These are phyloP conservation scores for Laguncularia racemosa DNA, from an alignment of 345 rosid species.

Conservation along the genomic window DNA sequence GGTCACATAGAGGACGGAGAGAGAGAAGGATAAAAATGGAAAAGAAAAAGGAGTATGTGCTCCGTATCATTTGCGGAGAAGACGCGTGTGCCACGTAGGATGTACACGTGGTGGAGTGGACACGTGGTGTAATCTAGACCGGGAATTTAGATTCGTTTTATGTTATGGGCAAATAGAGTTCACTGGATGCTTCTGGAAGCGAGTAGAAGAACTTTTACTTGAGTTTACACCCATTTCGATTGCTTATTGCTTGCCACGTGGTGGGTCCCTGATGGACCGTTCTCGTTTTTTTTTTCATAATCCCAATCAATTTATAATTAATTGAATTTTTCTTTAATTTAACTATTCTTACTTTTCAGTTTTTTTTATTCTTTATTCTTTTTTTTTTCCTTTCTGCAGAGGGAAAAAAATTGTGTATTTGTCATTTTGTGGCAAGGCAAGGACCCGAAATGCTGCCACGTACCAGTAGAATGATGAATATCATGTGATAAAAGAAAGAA, in stretches of 20 bases:
- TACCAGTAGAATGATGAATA: no score
- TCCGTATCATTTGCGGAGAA: slow-evolving; percentile 41
- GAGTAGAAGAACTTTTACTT: slow-evolving; percentile 2
- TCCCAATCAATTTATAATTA: no score
- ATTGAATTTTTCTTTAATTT: no score
- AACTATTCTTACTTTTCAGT: no score
- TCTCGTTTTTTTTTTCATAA: no score
- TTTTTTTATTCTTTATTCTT: no score
- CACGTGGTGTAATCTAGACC: slow-evolving; percentile 44
- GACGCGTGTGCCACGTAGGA: slow-evolving; percentile 45
- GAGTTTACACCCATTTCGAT: slow-evolving; percentile 3
- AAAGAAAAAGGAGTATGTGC: slow-evolving; percentile 2
- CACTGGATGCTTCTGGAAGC: slow-evolving; percentile 54
- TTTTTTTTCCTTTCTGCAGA: no score
- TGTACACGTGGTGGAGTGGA: slow-evolving; percentile 8
- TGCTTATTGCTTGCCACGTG: slow-evolving; percentile 41
- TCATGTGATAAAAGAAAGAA: no score
- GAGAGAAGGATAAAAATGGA: not conserved
- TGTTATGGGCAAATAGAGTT: slow-evolving; percentile 11
- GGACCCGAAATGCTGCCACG: no score
- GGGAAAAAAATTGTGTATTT: no score
- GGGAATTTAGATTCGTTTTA: slow-evolving; percentile 19
- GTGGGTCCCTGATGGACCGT: slow-evolving; percentile 7
- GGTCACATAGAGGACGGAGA: not conserved
- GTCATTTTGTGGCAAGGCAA: no score